These are phyloP conservation scores for Alliaria petiolata DNA, from an alignment of 345 rosid species.

Conservation along the genomic window DNA sequence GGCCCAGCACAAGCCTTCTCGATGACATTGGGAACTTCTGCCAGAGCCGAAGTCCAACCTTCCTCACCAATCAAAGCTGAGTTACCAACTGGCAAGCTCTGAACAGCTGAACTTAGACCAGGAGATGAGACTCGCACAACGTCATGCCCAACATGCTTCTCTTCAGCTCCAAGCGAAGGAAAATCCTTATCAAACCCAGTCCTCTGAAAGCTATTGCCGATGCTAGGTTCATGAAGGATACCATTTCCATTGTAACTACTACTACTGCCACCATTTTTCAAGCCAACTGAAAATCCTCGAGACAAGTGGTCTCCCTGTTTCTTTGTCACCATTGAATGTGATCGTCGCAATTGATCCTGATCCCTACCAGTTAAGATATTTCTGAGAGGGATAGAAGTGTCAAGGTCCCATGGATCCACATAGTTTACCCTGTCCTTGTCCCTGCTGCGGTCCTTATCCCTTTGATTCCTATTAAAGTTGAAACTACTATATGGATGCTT, in stretches of 20 bases:
- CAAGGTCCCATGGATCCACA: conserved; percentile 62
- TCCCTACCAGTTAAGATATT: conserved; percentile 45
- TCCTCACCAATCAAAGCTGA: conserved; percentile 68
- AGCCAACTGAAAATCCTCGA: conserved; percentile 40
- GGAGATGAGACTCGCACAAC: conserved; percentile 76
- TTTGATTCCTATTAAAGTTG: conserved; percentile 70
- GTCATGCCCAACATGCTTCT: conserved; percentile 52
- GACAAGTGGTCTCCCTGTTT: conserved; percentile 50
- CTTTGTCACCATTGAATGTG: conserved; percentile 64
- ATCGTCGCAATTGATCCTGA: conserved; percentile 54
- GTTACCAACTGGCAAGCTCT: conserved; percentile 64
- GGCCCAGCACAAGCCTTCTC: conserved; percentile 48
- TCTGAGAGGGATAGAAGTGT: conserved; percentile 50
- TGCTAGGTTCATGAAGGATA: conserved; percentile 39
- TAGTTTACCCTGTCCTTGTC: conserved; percentile 61
- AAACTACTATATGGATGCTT: conserved; percentile 86
- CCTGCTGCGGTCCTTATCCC: conserved; percentile 70
- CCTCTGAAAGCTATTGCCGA: conserved; percentile 44
- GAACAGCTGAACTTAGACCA: conserved; percentile 55
- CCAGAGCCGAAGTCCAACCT: conserved; percentile 87
- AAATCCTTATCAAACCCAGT: conserved; percentile 75
- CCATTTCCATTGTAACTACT: conserved; percentile 48
- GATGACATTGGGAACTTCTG: conserved; percentile 56
- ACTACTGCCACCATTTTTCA: conserved; percentile 44
- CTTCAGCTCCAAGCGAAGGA: conserved; percentile 77